Evolutionary conservation across 345 rosid genomes (phyloP), one percentile per base, ranked within the genome.

Genomic region (Arabidopsis suecica): DNA sequence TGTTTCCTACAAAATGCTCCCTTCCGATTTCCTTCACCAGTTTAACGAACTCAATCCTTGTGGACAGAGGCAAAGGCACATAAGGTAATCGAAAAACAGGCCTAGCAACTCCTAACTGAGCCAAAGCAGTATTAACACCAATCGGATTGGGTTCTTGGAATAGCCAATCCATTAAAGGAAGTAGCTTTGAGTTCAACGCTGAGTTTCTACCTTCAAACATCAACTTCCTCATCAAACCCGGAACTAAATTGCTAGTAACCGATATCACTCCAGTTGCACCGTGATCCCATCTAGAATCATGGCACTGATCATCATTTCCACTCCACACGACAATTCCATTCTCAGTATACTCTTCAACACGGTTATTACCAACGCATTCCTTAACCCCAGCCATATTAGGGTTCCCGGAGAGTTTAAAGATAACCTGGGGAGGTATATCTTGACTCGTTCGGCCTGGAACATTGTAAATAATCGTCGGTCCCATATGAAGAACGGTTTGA

Each of bases 261-360:
- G 97, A 91, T 64, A 90, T 81, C 69, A 87, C 97, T 1, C 96
- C 97, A 0, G 84, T 80, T 3, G 93, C 96, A 2, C 93, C 93
- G 36, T 84, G 75, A 75, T 76, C 83, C 93, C 92, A 91, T 72
- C 93, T 83, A 16, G 97, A 83, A 78, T 91, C 97, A 72, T 91
- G 97, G 53, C 95, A 90, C 77, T 94, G 79, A 63, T 90, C 95
- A 63, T 91, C 97, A 16, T 91, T 91, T 40, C 97, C 96, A 61
- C 87, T 88, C 97, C 97, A 90, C 57, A 90, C 96, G 14, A 87
- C 88, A 41, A 91, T 81, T 22, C 91, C 92, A 9, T 86, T 83
- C 33, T 76, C 80, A 33, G 89, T 86, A 53, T 90, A 88, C 62
- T 81, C 85, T 67, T 82, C 83, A 22, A 90, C 85, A 54, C 95